These are phyloP conservation scores for Solanum sitiens DNA, from an alignment of 257 asterid species.

Conservation along the genomic window DNA sequence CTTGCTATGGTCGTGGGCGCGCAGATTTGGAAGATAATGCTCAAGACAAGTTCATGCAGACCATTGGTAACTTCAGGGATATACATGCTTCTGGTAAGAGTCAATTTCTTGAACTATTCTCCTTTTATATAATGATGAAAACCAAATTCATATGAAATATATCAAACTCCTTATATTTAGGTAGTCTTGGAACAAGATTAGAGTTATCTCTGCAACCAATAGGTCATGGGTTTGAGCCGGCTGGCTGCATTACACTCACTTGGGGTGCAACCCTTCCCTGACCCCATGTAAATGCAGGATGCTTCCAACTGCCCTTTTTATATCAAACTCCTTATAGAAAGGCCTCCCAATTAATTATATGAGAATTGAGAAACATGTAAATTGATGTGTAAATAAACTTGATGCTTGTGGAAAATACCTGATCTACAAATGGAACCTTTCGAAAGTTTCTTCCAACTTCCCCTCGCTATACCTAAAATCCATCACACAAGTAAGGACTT, in stretches of 20 bases:
- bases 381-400: background rate
- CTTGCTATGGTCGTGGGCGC: slow-evolving; percentile 30
- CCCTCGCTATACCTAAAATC: background rate
- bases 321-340: background rate
- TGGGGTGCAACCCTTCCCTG: background rate
- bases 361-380: background rate
- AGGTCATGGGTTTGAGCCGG: background rate
- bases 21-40: slow-evolving; percentile 13
- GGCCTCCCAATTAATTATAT: background rate
- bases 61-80: slow-evolving; percentile 20
- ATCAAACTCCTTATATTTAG: background rate
- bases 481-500: background rate
- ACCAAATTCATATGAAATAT: background rate
- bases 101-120: background rate
- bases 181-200: background rate
- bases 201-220: background rate
- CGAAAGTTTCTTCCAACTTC: background rate
- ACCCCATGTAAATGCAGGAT: background rate
- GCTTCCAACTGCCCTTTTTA: background rate
- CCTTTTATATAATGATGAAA: background rate
- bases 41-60: slow-evolving; percentile 9
- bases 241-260: background rate
- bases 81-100: slow-evolving; percentile 21
- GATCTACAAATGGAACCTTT: background rate
- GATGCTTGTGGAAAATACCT: background rate